Evolutionary conservation across 2,329 filamentous ascomycete species (phyloP), one percentile per base, ranked within the genome.

Genomic region (Aspergillus chevalieri): DNA sequence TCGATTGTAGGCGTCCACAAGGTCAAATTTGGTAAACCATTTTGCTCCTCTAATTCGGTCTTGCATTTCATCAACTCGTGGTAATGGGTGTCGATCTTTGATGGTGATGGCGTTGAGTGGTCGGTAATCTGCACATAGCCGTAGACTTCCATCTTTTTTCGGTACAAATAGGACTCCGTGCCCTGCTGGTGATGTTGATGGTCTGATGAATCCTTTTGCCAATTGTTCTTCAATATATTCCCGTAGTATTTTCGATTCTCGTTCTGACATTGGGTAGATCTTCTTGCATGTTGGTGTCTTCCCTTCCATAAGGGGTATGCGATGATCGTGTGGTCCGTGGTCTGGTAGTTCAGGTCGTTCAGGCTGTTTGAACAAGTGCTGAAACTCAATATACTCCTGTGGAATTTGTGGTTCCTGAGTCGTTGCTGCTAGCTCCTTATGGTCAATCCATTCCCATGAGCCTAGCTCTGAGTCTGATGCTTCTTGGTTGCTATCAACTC

Each of bases 81-180:
- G 60, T 6, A 66, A 12, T 0, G 47, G 53, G 34, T 68, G 66
- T 4, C 51, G 19, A 44, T 67, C 53, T 46, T 64, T 64, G 7
- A 45, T 46, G 1, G 54, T 64, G 14, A 66, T 53, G 0, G 15
- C 15, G 45, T 67, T 68, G 8, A 67, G 47, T 0, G 19, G 49
- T 4, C 45, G 19, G 38, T 66, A 67, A 43, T 67, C 49, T 2
- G 22, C 15, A 22, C 21, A 42, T 21, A 42, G 15, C 22, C 17
- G 5, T 42, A 42, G 8, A 1, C 39, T n/a, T 8, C 17, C 14
- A 22, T 42, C 39, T 5, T 42, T 42, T 4, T 42, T 42, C 2
- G 39, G 39, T 4, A 42, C 14, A 22, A 42, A 42, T 42, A 42
- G 17, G 4, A 42, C 39, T 19, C 39, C 4, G 14, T 42, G 39